Evolutionary conservation across 768 basidiomycete genomes (phyloP).

Genomic region (Artomyces pyxidatus): DNA sequence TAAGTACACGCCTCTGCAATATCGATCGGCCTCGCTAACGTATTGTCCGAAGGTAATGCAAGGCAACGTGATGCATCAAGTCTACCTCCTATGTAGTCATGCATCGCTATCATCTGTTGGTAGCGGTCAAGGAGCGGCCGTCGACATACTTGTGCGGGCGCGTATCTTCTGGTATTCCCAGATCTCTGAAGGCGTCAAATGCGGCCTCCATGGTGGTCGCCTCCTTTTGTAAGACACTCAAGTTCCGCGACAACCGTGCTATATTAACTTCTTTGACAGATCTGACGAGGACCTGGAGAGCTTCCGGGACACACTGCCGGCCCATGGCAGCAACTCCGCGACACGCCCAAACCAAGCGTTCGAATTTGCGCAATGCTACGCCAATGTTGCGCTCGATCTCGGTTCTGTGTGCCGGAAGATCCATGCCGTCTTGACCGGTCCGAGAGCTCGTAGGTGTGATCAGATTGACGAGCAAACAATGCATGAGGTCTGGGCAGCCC

Average conservation of each 20-base stretch:
- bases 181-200: conserved; percentile 76
- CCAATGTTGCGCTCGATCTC: conserved; percentile 66
- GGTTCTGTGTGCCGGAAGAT: conserved; percentile 72
- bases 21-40: neutral
- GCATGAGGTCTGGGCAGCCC: conserved; percentile 74
- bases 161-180: conserved; percentile 88
- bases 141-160: conserved; percentile 55
- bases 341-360: conserved; percentile 35
- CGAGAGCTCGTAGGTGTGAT: conserved; percentile 56
- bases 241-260: neutral
- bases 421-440: conserved; percentile 72
- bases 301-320: conserved; percentile 54
- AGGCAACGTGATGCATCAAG: conserved; percentile 77
- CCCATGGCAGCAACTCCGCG: conserved; percentile 15
- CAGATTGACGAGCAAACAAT: conserved; percentile 55
- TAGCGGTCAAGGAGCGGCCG: conserved; percentile 44
- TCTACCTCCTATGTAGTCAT: conserved; percentile 63
- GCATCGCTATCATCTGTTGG: conserved; percentile 37
- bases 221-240: conserved; percentile 56
- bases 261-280: conserved; percentile 27
- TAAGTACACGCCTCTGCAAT: conserved; percentile 16
- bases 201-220: conserved; percentile 78
- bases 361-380: conserved; percentile 47
- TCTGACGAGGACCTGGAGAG: conserved; percentile 67
- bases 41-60: conserved; percentile 54